A percentile compares a stretch with the other conserved stretches of the same genome.
Conservation (phyloP, 2,329 filamentous ascomycete species). For the Venturia pyrina region DNA sequence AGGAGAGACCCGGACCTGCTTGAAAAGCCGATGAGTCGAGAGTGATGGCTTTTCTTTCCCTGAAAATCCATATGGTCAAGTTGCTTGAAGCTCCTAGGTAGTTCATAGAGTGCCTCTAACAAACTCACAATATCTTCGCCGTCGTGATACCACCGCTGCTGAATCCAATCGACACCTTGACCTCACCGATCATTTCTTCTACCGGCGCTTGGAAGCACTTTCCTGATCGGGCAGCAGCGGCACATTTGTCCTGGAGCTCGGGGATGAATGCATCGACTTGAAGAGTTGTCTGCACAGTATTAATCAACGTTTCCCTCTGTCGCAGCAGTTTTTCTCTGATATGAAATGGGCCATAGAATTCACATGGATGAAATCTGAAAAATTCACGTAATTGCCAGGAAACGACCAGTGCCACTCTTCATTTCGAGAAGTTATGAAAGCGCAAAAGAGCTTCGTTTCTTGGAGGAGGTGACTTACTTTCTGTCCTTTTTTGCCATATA, state of each 20-base stretch:
- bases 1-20: no score
- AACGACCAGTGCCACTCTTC: no score
- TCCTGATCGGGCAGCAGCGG: not conserved
- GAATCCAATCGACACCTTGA: not conserved
- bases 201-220: not conserved
- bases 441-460: no score
- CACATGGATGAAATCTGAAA: no score
- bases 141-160: not conserved
- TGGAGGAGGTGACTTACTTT: not conserved
- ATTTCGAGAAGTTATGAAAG: no score
- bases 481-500: not conserved
- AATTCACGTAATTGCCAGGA: no score
- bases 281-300: no score
- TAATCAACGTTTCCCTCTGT: no score
- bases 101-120: not conserved
- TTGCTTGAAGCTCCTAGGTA: not conserved
- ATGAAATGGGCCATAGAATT: no score
- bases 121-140: not conserved
- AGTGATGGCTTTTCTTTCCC: not conserved
- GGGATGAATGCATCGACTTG: not conserved
- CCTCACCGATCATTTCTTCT: not conserved
- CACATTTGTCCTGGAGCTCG: not conserved
- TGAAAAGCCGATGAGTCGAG: no score
- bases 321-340: no score
- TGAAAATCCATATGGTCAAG: not conserved